Conservation (phyloP, 148 eudicot genomes). For the Arbutus unedo region DNA sequence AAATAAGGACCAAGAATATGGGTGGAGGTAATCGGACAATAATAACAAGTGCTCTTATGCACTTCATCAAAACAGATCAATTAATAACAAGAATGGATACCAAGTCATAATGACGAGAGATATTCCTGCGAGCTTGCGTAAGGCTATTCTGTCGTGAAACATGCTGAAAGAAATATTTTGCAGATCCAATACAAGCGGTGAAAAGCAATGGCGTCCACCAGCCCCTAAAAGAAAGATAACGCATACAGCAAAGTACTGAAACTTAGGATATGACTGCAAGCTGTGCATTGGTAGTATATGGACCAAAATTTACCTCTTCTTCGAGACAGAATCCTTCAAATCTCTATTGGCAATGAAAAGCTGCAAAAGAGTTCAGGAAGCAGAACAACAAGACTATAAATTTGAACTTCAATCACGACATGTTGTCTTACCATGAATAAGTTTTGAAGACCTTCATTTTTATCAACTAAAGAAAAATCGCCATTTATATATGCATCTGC, state of each 20-base stretch:
- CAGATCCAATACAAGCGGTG: slow-evolving; percentile 81
- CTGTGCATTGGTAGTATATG: neutral
- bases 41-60: neutral
- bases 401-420: slow-evolving; percentile 3
- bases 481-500: slow-evolving; percentile 97
- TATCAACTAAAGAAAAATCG: slow-evolving; percentile 83
- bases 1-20: too few relatives aligned
- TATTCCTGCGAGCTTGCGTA: slow-evolving; percentile 88
- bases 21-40: too few relatives aligned
- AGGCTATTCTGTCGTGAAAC: slow-evolving; percentile 70
- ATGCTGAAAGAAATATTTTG: slow-evolving; percentile 82
- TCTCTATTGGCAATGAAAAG: slow-evolving; percentile 71
- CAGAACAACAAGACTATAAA: slow-evolving; percentile 2
- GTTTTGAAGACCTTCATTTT: slow-evolving; percentile 72
- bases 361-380: slow-evolving; percentile 33
- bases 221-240: slow-evolving; percentile 49
- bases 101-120: slow-evolving; percentile 93
- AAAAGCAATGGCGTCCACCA: slow-evolving; percentile 97
- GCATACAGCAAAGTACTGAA: neutral
- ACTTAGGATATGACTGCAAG: neutral
- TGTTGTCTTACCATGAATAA: slow-evolving; percentile 64
- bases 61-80: neutral
- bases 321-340: slow-evolving; percentile 38
- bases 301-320: slow-evolving; percentile 41
- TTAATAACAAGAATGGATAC: slow-evolving; percentile 32